Conservation (phyloP, 768 basidiomycete species). For the Serendipita sp. region DNA sequence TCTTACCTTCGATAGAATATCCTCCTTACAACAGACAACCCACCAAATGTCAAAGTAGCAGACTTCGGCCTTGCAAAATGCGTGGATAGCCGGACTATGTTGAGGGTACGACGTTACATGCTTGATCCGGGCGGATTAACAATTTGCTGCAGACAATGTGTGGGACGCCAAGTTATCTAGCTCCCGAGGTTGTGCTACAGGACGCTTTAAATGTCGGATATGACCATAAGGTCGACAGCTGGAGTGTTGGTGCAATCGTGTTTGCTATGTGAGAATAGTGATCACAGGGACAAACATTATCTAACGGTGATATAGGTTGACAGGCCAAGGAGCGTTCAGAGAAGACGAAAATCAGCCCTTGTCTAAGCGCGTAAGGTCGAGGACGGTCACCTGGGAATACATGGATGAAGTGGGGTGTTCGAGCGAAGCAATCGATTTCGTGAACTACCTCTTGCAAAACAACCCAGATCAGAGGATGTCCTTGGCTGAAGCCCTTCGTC, state of each 20-base stretch:
- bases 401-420: constrained; percentile 29
- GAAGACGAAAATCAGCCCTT: constrained; percentile 46
- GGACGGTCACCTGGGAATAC: constrained; percentile 44
- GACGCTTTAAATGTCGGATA: constrained; percentile 49
- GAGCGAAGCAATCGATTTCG: constrained; percentile 40
- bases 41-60: constrained; percentile 72
- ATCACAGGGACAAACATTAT: not conserved
- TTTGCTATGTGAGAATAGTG: constrained; percentile 60
- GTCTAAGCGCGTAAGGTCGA: constrained; percentile 39
- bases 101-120: constrained; percentile 34
- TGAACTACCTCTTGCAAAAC: constrained; percentile 43
- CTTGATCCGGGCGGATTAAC: constrained; percentile 5
- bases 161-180: constrained; percentile 88
- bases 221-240: constrained; percentile 80
- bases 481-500: constrained; percentile 45
- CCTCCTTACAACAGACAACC: constrained; percentile 53
- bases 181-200: constrained; percentile 76
- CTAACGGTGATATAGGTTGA: not conserved
- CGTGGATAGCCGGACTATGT: constrained; percentile 62
- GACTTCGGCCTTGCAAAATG: constrained; percentile 94
- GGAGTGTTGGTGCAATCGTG: constrained; percentile 91
- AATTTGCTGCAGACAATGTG: constrained; percentile 59
- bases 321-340: constrained; percentile 19
- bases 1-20: constrained; percentile 40
- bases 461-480: constrained; percentile 58